Conservation (phyloP, 768 basidiomycete species). For the Hortiboletus campestris region DNA sequence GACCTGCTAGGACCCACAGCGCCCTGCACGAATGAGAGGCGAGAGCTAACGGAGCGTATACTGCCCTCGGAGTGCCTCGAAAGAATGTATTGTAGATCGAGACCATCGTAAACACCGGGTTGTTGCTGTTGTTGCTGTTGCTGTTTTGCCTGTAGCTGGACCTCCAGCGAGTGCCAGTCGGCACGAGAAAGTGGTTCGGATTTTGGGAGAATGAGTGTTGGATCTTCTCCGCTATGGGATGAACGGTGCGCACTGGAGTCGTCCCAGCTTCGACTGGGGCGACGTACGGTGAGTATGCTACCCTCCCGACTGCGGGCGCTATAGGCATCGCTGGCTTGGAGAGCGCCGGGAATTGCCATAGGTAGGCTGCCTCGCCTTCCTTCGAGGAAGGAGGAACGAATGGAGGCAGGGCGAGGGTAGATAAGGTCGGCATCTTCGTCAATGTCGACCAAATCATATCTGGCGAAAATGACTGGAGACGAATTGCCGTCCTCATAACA, state of each 20-base stretch:
- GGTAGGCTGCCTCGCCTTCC: conserved; percentile 56
- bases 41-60: conserved; percentile 31
- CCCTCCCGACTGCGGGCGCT: conserved; percentile 51
- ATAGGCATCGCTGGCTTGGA: conserved; percentile 18
- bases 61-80: conserved; percentile 32
- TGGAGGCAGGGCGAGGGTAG: conserved; percentile 25
- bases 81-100: conserved; percentile 47
- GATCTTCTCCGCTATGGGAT: conserved; percentile 21
- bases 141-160: conserved; percentile 32
- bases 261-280: conserved; percentile 61
- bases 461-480: conserved; percentile 39
- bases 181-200: conserved; percentile 41
- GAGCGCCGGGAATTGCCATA: conserved; percentile 52
- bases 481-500: conserved; percentile 37
- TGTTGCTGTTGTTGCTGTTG: background rate
- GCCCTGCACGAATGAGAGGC: conserved; percentile 18
- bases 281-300: conserved; percentile 55
- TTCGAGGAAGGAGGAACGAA: conserved; percentile 19
- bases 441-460: conserved; percentile 40
- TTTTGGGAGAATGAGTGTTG: conserved; percentile 39
- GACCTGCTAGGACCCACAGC: conserved; percentile 7
- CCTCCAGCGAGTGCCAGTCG: conserved; percentile 57
- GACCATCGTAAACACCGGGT: conserved; percentile 30
- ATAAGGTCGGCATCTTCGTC: conserved; percentile 30
- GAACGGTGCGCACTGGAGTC: conserved; percentile 34